phyloP scores from a whole-genome alignment of 306 rosid species.

The Sicyos baderoa region DNA sequence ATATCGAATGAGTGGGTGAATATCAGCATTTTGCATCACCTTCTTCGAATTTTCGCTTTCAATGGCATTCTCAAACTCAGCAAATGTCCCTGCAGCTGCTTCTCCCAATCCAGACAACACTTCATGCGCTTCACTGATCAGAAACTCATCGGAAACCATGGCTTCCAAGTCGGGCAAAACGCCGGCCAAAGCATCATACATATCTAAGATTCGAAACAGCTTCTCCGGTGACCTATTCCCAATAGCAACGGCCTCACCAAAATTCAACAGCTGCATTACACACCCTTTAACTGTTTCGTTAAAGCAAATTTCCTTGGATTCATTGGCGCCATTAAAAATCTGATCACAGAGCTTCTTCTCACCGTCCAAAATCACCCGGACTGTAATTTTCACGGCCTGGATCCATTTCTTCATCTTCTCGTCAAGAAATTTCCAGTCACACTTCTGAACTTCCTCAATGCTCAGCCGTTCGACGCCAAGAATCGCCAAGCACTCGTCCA shows the following conservation, averaged over 20 bases:
- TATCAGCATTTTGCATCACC: slow-evolving; percentile 63
- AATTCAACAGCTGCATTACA: slow-evolving; percentile 74
- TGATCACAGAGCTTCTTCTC: slow-evolving; percentile 74
- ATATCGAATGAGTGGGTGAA: slow-evolving; percentile 83
- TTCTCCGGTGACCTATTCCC: slow-evolving; percentile 75
- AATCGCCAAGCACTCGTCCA: slow-evolving; percentile 67
- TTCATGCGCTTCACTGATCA: slow-evolving; percentile 57
- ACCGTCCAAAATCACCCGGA: slow-evolving; percentile 52
- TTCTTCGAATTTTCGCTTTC: slow-evolving; percentile 66
- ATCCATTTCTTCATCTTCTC: slow-evolving; percentile 98
- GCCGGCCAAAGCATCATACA: slow-evolving; percentile 73
- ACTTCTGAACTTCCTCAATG: slow-evolving; percentile 86
- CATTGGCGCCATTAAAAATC: slow-evolving; percentile 51
- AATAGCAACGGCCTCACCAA: slow-evolving; percentile 79
- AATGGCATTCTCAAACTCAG: slow-evolving; percentile 79
- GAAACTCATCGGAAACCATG: slow-evolving; percentile 51
- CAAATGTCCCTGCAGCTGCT: slow-evolving; percentile 72
- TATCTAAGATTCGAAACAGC: slow-evolving; percentile 81
- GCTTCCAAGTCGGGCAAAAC: slow-evolving; percentile 54
- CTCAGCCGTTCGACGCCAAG: slow-evolving; percentile 76
- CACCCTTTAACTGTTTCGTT: slow-evolving; percentile 78
- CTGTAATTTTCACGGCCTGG: slow-evolving; percentile 67
- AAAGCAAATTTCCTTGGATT: slow-evolving; percentile 56
- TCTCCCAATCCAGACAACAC: slow-evolving; percentile 60
- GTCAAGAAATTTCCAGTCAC: slow-evolving; percentile 67